Base-by-base conservation (phyloP, 2,329 filamentous ascomycete species). In the Dactylonectria estremocensis region DNA sequence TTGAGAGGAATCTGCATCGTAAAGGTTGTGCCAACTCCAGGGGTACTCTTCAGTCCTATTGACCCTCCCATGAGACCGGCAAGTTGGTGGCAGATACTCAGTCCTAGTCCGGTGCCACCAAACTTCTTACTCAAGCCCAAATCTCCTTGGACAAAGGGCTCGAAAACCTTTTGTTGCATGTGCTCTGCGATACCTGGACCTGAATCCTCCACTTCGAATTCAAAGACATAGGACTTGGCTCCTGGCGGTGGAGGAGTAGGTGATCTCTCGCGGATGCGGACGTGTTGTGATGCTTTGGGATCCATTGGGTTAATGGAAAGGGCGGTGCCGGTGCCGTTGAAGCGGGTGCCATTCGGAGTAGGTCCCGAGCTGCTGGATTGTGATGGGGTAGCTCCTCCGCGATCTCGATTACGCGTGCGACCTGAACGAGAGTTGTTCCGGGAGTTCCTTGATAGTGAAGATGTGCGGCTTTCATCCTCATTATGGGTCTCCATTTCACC, bases 131-230 rank as follows among this genome's bases (percentile, higher is more conserved):
- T 97, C 16, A 98, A 83, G 1, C 94, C 93, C 1, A 96, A 83
- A 77, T 97, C 95, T n/a, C 93, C 95, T 80, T 98, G 95, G 0
- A 97, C 93, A 77, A 98, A 98, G 0, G 95, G 95, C 79, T 97
- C 95, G 77, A 98, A 98, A 10, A 98, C 94, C 72, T 91, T 91
- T 64, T 93, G 86, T 73, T 95, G 94, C 79, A 97, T 89, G 70
- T 92, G 84, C 7, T 91, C 88, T 0, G 94, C 90, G 63, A 97
- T 97, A 31, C 95, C 95, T 0, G 94, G 95, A 0, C 95, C 95
- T 0, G 91, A 95, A 72, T 98, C 95, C 77, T 94, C 88, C 1
- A 97, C 94, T 77, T 97, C 93, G 68, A 97, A 97, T 76, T 97
- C 93, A 73, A 97, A 97, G 10, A 90, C 78, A 61, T 93, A 88